Conservation (phyloP, 768 basidiomycete species). For the Sarcodon aspratus region DNA sequence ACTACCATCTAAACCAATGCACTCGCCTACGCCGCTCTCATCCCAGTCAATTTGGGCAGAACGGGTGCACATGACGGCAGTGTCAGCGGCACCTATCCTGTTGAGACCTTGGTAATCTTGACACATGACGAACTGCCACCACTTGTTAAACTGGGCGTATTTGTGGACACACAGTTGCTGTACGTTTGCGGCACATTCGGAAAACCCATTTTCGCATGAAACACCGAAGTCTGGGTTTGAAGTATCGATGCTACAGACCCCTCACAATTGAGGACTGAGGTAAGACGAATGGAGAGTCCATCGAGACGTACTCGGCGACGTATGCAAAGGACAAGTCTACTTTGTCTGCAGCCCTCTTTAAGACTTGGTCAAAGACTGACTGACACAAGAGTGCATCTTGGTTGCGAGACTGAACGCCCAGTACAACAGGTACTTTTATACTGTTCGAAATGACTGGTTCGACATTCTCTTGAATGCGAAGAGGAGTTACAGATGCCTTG, state of each 20-base stretch:
- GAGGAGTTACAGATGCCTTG: not conserved
- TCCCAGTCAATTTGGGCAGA: slow-evolving; percentile 62
- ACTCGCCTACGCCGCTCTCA: slow-evolving; percentile 38
- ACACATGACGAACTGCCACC: slow-evolving; percentile 83
- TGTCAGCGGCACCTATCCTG: slow-evolving; percentile 52
- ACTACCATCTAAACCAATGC: slow-evolving; percentile 52
- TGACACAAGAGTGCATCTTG: slow-evolving; percentile 83
- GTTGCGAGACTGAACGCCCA: slow-evolving; percentile 62
- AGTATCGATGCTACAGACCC: slow-evolving; percentile 38
- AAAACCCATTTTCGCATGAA: slow-evolving; percentile 66
- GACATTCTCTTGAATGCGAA: slow-evolving; percentile 1
- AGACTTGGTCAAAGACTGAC: slow-evolving; percentile 59
- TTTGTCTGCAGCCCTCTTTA: slow-evolving; percentile 49
- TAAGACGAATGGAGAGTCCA: not conserved
- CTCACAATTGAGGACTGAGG: not conserved
- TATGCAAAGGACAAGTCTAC: slow-evolving; percentile 62
- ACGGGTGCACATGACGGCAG: slow-evolving; percentile 56
- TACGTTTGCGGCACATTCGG: slow-evolving; percentile 83
- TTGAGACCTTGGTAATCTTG: slow-evolving; percentile 59
- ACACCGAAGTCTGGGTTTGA: slow-evolving; percentile 67
- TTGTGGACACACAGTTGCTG: slow-evolving; percentile 77
- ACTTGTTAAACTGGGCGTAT: slow-evolving; percentile 39
- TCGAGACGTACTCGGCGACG: slow-evolving; percentile 54
- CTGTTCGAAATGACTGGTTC: slow-evolving; percentile 8
- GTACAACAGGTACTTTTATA: slow-evolving; percentile 36